Conservation (phyloP, 2,329 filamentous ascomycete species). For the Aspergillus nomiae region DNA sequence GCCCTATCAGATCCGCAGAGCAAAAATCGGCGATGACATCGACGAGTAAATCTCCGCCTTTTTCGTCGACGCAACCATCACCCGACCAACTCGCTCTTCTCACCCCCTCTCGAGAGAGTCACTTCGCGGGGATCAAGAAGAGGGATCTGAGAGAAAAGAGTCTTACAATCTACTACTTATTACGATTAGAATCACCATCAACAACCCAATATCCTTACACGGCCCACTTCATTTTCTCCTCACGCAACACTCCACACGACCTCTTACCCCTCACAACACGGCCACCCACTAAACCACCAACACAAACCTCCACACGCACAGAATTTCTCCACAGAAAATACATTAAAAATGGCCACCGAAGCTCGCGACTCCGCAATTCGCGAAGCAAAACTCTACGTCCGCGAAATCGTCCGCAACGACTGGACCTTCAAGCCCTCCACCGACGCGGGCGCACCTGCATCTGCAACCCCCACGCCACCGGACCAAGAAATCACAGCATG, state of each 20-base stretch:
- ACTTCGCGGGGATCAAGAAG: neutral
- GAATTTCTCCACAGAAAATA: neutral
- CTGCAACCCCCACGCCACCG: conserved; percentile 24
- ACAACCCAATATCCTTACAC: neutral
- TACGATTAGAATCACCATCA: neutral
- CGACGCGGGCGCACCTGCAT: conserved; percentile 19
- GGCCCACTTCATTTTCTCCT: neutral
- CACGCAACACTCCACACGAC: neutral
- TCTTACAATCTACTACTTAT: neutral
- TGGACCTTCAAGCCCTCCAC: conserved; percentile 40
- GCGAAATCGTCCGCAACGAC: conserved; percentile 44
- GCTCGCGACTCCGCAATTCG: conserved; percentile 43
- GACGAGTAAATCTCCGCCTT: conserved; percentile 4
- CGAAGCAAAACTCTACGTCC: conserved; percentile 44
- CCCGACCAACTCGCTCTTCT: conserved; percentile 6
- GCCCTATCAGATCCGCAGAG: neutral
- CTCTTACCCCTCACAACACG: neutral
- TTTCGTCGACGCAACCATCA: conserved; percentile 6
- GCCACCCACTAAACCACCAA: neutral
- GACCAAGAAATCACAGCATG: conserved; percentile 36
- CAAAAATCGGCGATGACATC: conserved; percentile 15
- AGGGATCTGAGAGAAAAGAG: neutral
- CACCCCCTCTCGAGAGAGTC: neutral
- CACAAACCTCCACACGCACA: neutral
- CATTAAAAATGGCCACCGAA: conserved; percentile 25